Evolutionary conservation across 2,329 filamentous ascomycete species (phyloP), one percentile per base, ranked within the genome.

Genomic region (Talaromyces pinophilus): DNA sequence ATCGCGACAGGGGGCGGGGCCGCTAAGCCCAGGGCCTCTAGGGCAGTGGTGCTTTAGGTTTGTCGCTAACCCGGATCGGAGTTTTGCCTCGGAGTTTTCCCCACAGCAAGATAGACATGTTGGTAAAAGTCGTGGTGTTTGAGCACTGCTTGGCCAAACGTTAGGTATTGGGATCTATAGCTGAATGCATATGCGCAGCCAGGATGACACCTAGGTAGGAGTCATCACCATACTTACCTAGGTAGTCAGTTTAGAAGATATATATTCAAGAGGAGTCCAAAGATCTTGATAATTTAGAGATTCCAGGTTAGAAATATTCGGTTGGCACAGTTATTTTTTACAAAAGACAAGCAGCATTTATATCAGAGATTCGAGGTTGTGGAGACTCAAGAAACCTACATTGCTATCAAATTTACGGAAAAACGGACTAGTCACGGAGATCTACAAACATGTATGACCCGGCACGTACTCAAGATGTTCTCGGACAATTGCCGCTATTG

Each of bases 401-500:
- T 19, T 19, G 2, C 17, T 6, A 55, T 55, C 7, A 8, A 54
- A 54, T 55, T 15, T 22, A 35, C 52, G 52, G 17, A 35, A 55
- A 5, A 17, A 33, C 6, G 1, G 17, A 35, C 17, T 11, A 35
- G 4, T 35, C 3, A 35, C 52, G 17, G 10, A 55, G 28, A 55
- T 55, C 28, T 35, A n/a, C n/a, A 22, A 48, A 52, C 19, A 59
- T 57, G 63, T 44, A 64, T 33, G 44, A 64, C 25, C 46, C 57
- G 4, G 44, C 44, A 50, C 44, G 44, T 19, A 59, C 55, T 17
- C 60, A 66, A 57, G 70, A 70, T 64, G 46, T 69, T 25, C 68
- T 69, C 46, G 67, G 67, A 13, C 69, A 70, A 33, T 42, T 70
- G 2, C 70, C 69, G 19, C 55, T 69, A 28, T 48, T 69, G 35